These are phyloP conservation scores for Colletotrichum noveboracense DNA, from an alignment of 2,329 filamentous ascomycete species.

Conservation along the genomic window DNA sequence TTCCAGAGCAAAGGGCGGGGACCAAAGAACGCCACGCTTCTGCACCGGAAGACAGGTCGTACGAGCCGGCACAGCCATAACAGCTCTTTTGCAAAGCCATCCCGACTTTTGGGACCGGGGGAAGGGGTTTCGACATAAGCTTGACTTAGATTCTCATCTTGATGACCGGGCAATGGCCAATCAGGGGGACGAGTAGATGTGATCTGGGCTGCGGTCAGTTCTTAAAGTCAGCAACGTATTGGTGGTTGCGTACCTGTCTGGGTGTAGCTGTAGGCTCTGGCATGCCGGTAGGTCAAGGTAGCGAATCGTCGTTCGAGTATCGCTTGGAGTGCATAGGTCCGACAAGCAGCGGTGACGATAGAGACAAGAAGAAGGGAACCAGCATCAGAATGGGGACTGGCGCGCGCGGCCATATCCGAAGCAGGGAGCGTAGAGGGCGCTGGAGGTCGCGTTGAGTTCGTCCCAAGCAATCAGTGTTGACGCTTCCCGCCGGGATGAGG, in stretches of 20 bases:
- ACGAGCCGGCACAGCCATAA: background rate
- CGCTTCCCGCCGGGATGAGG: background rate
- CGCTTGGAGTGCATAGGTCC: background rate
- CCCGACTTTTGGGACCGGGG: background rate
- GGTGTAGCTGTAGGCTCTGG: background rate
- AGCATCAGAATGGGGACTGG: background rate
- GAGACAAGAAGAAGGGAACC: background rate
- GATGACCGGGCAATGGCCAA: background rate
- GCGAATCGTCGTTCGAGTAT: background rate
- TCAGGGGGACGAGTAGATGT: background rate
- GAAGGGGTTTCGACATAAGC: background rate
- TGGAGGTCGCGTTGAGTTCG: background rate
- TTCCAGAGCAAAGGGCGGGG: background rate
- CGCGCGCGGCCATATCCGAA: background rate
- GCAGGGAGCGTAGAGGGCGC: background rate
- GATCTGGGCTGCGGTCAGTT: background rate
- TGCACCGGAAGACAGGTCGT: background rate
- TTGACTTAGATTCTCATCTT: background rate
- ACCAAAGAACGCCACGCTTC: background rate
- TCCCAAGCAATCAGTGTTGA: background rate
- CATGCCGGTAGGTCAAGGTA: background rate
- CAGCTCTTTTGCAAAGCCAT: background rate
- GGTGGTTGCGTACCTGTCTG: background rate
- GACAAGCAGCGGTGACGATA: background rate
- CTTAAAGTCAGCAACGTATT: background rate